Conservation (phyloP, 2,329 filamentous ascomycete genomes). For the Xylariaceae sp. region DNA sequence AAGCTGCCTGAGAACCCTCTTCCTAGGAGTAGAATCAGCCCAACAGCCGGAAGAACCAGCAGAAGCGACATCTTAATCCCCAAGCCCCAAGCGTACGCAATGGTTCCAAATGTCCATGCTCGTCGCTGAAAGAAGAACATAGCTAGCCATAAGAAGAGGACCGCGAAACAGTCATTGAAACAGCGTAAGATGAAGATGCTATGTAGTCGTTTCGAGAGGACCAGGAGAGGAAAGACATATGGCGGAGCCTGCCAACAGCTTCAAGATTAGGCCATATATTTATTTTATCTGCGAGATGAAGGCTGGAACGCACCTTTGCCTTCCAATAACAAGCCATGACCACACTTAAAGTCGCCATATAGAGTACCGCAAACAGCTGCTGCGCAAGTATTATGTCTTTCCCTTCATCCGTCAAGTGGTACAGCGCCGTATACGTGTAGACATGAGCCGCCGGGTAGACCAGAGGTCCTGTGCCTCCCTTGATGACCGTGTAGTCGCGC, state of each 20-base stretch:
- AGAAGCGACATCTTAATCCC: conserved; percentile 96
- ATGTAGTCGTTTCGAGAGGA: conserved; percentile 87
- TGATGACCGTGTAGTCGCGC: conserved; percentile 80
- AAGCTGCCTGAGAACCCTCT: conserved; percentile 63
- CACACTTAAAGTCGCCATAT: conserved; percentile 68
- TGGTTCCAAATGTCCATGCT: conserved; percentile 67
- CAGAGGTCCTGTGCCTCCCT: conserved; percentile 84
- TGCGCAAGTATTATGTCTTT: conserved; percentile 77
- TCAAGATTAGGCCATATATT: not conserved
- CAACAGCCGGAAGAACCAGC: conserved; percentile 76
- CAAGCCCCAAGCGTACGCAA: conserved; percentile 72
- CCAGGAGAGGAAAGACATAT: conserved; percentile 79
- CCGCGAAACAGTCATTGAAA: conserved; percentile 94
- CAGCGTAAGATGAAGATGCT: conserved; percentile 88
- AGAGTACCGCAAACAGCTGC: conserved; percentile 73
- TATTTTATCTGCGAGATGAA: not conserved
- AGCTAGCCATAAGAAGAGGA: conserved; percentile 77
- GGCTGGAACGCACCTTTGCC: conserved; percentile 51
- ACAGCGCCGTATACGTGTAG: conserved; percentile 80
- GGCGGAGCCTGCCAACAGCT: conserved; percentile 62
- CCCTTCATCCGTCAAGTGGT: conserved; percentile 72
- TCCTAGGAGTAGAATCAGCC: conserved; percentile 69
- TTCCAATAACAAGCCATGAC: conserved; percentile 79
- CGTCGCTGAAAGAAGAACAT: conserved; percentile 73
- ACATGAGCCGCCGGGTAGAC: conserved; percentile 95